These are phyloP conservation scores for Bromus sterilis DNA, from an alignment of 176 grass and related monocot genomes.

Conservation along the genomic window DNA sequence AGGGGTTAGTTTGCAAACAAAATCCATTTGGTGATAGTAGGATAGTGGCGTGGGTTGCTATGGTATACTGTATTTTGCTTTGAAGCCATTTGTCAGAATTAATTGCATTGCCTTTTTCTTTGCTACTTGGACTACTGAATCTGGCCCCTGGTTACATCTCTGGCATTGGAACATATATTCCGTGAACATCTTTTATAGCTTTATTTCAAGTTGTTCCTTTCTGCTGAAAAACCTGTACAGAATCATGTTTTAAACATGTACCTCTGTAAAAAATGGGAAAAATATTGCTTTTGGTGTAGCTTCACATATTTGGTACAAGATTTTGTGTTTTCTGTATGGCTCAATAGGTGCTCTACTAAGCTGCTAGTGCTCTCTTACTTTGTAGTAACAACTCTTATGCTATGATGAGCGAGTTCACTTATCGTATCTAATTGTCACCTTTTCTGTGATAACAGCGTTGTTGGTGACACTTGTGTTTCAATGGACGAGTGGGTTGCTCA, in stretches of 20 bases:
- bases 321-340: neutral
- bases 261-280: neutral
- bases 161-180: neutral
- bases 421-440: neutral
- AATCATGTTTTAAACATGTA: neutral
- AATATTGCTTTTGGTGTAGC: neutral
- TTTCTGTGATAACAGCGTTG: constrained; percentile 33
- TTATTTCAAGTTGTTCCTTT: neutral
- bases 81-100: neutral
- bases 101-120: neutral
- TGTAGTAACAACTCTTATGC: neutral
- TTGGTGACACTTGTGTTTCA: constrained; percentile 68
- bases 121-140: neutral
- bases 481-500: constrained; percentile 88
- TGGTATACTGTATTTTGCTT: neutral
- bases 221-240: neutral
- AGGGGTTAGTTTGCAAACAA: neutral
- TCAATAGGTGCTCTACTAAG: too few species aligned
- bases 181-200: neutral
- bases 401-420: neutral
- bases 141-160: neutral
- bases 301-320: neutral
- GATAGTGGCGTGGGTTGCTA: neutral
- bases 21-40: neutral
- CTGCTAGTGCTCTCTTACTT: neutral